Conservation (phyloP, 1,284 basidiomycete genomes). For the Cystobasidium slooffiae region DNA sequence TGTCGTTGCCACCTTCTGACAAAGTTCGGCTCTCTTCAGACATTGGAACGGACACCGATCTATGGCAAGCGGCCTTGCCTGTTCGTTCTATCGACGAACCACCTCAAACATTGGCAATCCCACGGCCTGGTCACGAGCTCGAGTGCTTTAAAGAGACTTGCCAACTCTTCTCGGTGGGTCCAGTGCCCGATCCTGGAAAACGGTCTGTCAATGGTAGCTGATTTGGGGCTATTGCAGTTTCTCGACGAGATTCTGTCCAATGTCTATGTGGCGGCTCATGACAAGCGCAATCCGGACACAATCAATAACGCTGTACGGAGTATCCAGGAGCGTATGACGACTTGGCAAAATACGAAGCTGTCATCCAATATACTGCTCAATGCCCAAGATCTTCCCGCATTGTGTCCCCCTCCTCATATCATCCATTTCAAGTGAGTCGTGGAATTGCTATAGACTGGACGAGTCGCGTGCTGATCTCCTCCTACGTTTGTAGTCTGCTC, state of each 20-base stretch:
- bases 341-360: slow-evolving; percentile 13
- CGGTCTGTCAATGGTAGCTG: neutral
- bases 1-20: neutral
- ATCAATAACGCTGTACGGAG: slow-evolving; percentile 19
- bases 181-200: neutral
- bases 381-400: slow-evolving; percentile 10
- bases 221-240: neutral
- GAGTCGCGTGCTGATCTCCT: neutral
- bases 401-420: slow-evolving; percentile 33
- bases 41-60: slow-evolving; percentile 1
- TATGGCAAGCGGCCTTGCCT: slow-evolving; percentile 22
- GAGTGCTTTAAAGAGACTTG: slow-evolving; percentile 11
- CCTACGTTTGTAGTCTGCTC: neutral
- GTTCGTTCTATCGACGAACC: neutral
- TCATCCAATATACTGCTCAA: slow-evolving; percentile 8
- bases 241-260: slow-evolving; percentile 30
- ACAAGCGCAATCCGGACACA: neutral
- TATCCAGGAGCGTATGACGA: slow-evolving; percentile 24
- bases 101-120: slow-evolving; percentile 11
- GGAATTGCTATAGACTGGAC: neutral
- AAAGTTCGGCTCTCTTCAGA: neutral
- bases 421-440: slow-evolving; percentile 36
- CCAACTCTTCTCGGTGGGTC: slow-evolving; percentile 19
- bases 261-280: slow-evolving; percentile 30
- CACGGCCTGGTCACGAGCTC: slow-evolving; percentile 18